Evolutionary conservation across 2,329 filamentous ascomycete species (phyloP), one percentile per base, ranked within the genome.

Genomic region (Amphichorda felina): DNA sequence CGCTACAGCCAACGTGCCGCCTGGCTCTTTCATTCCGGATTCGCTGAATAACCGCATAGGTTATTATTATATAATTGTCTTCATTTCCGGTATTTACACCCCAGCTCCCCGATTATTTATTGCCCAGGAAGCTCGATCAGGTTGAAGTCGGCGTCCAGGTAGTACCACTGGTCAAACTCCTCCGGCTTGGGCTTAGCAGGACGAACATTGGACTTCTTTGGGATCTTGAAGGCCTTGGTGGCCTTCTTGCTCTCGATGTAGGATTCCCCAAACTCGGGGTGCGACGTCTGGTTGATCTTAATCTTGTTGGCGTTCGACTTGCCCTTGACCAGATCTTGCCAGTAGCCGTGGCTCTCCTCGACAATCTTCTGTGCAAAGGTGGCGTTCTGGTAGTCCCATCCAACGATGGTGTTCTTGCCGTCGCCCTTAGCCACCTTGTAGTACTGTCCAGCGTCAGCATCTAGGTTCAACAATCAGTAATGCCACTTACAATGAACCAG

Each of bases 401-500:
- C 57, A 8, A 57, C 36, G 36, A 63, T 62, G 31, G 50, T 49
- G 30, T 58, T 57, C 17, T 54, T 41, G 2, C 41, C 42, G n/a
- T 52, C 49, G 5, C 59, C 59, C 1, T 56, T 51, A 14, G 56
- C 40, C 33, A 62, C 56, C 37, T 63, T 61, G 45, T 61, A 62
- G 45, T 60, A 59, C 57, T 60, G 25, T 11, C 5, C 9, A n/a
- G 25, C 5, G 36, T 46, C 17, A 41, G 37, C 11, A n/a, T n/a
- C n/a, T n/a, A n/a, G n/a, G n/a, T n/a, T n/a, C n/a, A n/a, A n/a
- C n/a, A n/a, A n/a, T n/a, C n/a, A n/a, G n/a, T n/a, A n/a, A n/a
- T n/a, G n/a, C n/a, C n/a, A 44, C 55, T 37, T 43, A 59, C 57
- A 1, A 49, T 53, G 41, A 60, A 62, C 59, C 59, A 63, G 38